These are phyloP conservation scores for Phycomyces nitens DNA, from an alignment of 192 early-diverging fungal species.

Conservation along the genomic window DNA sequence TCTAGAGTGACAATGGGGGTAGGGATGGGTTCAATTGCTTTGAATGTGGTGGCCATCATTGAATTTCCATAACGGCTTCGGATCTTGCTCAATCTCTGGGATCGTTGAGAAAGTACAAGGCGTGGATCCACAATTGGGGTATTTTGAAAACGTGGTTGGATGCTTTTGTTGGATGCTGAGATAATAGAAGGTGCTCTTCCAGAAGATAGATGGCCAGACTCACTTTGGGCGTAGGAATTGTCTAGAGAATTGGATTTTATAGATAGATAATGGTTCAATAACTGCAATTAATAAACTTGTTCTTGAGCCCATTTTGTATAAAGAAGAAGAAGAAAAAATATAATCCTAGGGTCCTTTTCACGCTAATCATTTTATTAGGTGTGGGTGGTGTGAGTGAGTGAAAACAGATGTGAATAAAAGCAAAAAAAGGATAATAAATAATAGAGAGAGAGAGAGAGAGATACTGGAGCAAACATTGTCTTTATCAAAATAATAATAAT, in stretches of 20 bases:
- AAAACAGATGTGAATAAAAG: no score
- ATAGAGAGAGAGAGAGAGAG: no score
- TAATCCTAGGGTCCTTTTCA: not conserved
- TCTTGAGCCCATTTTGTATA: not conserved
- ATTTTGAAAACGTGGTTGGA: not conserved
- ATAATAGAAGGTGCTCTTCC: conserved; percentile 13
- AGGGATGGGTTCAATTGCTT: conserved; percentile 32
- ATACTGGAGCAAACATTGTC: no score
- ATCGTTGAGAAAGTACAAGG: not conserved
- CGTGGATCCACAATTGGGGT: not conserved
- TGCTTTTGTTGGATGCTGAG: conserved; percentile 10
- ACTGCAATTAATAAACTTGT: conserved; percentile 3
- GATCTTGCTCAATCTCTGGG: conserved; percentile 1
- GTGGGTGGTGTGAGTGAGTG: no score
- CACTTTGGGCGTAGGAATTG: not conserved
- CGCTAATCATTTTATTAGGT: not conserved
- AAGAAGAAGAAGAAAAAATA: not conserved
- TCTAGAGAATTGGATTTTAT: not conserved
- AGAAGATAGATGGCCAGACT: not conserved
- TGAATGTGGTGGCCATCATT: conserved; percentile 30
- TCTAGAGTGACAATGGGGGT: conserved; percentile 14
- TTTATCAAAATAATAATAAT: not conserved
- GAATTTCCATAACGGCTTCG: conserved; percentile 27
- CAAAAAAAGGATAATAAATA: no score
- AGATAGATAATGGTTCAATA: not conserved